Evolutionary conservation across 2,329 filamentous ascomycete species (phyloP).

Genomic region (Alternaria postmessia): DNA sequence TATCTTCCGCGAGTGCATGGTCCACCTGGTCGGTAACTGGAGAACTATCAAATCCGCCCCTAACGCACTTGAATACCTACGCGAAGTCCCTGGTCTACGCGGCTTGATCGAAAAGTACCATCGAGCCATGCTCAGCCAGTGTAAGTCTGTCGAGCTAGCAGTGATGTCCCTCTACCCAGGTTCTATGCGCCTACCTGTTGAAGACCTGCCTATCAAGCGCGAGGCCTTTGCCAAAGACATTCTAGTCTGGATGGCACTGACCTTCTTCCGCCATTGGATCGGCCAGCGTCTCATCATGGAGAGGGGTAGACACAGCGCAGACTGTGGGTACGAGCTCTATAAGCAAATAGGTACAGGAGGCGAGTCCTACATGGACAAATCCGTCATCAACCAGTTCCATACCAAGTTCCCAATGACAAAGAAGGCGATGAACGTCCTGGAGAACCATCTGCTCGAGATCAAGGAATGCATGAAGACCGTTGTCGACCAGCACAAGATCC

Average conservation of each 20-base stretch:
- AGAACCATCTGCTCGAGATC: constrained; percentile 52
- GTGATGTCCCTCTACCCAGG: constrained; percentile 41
- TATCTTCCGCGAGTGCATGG: constrained; percentile 56
- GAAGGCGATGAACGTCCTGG: constrained; percentile 54
- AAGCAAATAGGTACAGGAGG: constrained; percentile 51
- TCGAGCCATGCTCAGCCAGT: constrained; percentile 32
- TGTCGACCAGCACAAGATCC: constrained; percentile 48
- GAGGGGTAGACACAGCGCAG: constrained; percentile 49
- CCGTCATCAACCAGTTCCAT: constrained; percentile 52
- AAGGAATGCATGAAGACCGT: constrained; percentile 54
- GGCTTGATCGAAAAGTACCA: constrained; percentile 46
- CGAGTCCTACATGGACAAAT: constrained; percentile 54
- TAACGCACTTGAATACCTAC: constrained; percentile 22
- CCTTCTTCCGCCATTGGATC: constrained; percentile 59
- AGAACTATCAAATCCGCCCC: constrained; percentile 24
- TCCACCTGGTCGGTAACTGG: constrained; percentile 57
- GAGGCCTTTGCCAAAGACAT: constrained; percentile 59
- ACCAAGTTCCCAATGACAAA: constrained; percentile 54
- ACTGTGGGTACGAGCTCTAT: constrained; percentile 60
- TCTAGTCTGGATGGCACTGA: constrained; percentile 60
- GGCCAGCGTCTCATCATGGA: constrained; percentile 52
- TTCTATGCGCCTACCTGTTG: constrained; percentile 32
- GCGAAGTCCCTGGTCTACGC: constrained; percentile 30
- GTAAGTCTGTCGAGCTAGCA: constrained; percentile 36
- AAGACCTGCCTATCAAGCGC: constrained; percentile 49